phyloP scores from a whole-genome alignment of 73 alveolate genomes.

The Effrenium voratum region DNA sequence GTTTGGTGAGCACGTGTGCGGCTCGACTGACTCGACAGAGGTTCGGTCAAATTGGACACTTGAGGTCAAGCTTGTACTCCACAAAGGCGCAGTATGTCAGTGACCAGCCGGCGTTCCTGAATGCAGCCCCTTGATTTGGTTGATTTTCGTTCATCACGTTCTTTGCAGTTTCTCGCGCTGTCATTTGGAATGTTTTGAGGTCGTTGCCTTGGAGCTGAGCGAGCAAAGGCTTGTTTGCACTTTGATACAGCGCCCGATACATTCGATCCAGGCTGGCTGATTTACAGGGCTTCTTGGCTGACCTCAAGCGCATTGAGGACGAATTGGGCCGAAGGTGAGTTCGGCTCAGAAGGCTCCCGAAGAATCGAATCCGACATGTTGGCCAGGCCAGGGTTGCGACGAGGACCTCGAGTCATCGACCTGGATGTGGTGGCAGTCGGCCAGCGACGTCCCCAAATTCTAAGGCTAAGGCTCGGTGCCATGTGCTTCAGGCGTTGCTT shows the following conservation, averaged over 20 bases:
- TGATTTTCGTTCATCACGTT: no score
- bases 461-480: neutral
- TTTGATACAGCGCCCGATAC: neutral
- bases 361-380: neutral
- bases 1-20: constrained; percentile 13
- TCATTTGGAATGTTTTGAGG: no score
- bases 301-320: constrained; percentile 61
- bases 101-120: constrained; percentile 83
- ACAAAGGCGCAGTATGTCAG: constrained; percentile 79
- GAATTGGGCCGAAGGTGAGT: constrained; percentile 51
- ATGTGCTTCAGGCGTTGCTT: neutral
- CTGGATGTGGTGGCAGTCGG: constrained; percentile 77
- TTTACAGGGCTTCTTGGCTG: constrained; percentile 10
- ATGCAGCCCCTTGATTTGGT: constrained; percentile 34
- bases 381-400: constrained; percentile 53
- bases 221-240: neutral
- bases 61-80: constrained; percentile 66
- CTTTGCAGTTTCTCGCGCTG: neutral
- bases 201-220: neutral
- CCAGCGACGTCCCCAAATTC: neutral
- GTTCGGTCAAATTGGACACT: neutral
- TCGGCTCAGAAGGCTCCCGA: no score
- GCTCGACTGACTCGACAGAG: neutral
- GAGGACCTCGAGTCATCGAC: constrained; percentile 85
- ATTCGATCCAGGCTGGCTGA: neutral